Evolutionary conservation across 23 red algal species (phyloP).

Genomic region (Gracilaria gracilis): DNA sequence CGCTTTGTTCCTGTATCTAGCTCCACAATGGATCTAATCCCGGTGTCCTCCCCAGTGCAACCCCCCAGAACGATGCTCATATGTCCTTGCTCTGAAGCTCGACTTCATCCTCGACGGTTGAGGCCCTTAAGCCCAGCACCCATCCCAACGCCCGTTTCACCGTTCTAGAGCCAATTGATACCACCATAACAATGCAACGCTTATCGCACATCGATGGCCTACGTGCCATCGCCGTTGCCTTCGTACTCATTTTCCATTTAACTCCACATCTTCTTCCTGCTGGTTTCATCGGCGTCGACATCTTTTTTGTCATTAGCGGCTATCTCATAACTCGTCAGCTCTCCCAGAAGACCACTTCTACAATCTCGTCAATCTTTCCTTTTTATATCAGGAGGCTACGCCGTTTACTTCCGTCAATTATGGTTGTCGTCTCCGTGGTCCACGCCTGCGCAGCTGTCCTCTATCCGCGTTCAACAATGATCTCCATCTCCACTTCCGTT

Average conservation of each 20-base stretch:
- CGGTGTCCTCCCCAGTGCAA: background rate
- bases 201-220: background rate
- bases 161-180: background rate
- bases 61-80: background rate
- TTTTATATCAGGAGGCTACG: background rate
- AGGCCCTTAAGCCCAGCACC: background rate
- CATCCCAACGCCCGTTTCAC: background rate
- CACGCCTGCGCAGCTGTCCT: background rate
- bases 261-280: background rate
- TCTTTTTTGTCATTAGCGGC: slow-evolving; percentile 4
- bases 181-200: background rate
- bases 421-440: background rate
- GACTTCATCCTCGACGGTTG: background rate
- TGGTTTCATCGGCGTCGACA: background rate
- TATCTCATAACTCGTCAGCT: slow-evolving; percentile 3
- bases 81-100: background rate
- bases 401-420: background rate
- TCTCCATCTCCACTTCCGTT: background rate
- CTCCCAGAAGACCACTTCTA: background rate
- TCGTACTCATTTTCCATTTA: background rate
- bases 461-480: background rate
- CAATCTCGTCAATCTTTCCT: background rate
- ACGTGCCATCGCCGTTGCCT: background rate
- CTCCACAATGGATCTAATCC: background rate
- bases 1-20: background rate